Conservation (phyloP, 768 basidiomycete species). For the Harrya chromipes region DNA sequence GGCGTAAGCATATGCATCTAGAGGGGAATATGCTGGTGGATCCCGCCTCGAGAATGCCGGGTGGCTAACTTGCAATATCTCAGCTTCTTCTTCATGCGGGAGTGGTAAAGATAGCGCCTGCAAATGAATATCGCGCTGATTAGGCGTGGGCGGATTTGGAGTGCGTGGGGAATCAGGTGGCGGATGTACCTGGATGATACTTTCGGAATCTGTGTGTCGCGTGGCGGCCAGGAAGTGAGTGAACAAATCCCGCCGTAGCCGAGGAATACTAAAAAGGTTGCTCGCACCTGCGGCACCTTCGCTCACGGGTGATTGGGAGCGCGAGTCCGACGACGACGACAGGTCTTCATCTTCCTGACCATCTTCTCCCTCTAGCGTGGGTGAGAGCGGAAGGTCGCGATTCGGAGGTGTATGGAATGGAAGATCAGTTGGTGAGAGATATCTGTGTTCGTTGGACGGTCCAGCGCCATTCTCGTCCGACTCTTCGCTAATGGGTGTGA, state of each 20-base stretch:
- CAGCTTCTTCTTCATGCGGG: constrained; percentile 11
- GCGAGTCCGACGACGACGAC: constrained; percentile 35
- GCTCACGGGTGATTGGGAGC: constrained; percentile 56
- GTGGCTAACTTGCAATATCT: constrained; percentile 28
- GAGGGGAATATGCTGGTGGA: constrained; percentile 86
- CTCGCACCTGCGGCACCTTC: constrained; percentile 72
- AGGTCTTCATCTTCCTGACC: constrained; percentile 24
- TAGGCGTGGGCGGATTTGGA: constrained; percentile 84
- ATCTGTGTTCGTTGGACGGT: constrained; percentile 48
- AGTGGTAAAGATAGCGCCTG: constrained; percentile 45
- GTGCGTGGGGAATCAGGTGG: constrained; percentile 78
- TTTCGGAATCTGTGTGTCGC: constrained; percentile 63
- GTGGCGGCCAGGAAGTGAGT: constrained; percentile 59
- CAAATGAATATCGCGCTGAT: constrained; percentile 76
- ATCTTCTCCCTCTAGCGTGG: constrained; percentile 18
- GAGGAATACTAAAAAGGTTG: constrained; percentile 75
- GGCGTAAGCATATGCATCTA: constrained; percentile 78
- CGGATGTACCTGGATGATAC: constrained; percentile 68
- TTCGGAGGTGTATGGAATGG: constrained; percentile 56
- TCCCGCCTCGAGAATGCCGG: constrained; percentile 51
- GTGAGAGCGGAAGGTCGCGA: constrained; percentile 47
- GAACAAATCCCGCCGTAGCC: constrained; percentile 61
- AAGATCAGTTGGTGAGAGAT: constrained; percentile 61
- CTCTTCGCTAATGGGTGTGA: constrained; percentile 74
- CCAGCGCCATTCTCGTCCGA: constrained; percentile 47